Percentiles rank a stretch among this genome's conserved stretches.
phyloP scores from a whole-genome alignment of 2,329 filamentous ascomycete species.

The Nemania abortiva region DNA sequence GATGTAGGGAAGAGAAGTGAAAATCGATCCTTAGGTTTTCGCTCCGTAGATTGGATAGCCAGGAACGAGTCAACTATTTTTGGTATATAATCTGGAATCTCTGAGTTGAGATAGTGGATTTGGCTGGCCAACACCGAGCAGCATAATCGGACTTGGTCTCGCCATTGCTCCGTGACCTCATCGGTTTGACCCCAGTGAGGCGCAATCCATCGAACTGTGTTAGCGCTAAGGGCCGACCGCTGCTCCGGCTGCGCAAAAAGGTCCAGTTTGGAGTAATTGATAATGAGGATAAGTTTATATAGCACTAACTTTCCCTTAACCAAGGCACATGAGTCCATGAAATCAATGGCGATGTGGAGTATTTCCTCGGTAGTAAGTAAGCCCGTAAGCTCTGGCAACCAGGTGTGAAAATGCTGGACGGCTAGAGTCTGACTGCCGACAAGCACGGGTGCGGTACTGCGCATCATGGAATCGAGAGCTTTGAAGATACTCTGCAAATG shows the following conservation, averaged over 20 bases:
- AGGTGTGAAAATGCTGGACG: constrained; percentile 96
- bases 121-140: constrained; percentile 93
- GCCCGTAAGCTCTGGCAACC: constrained; percentile 89
- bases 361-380: constrained; percentile 86
- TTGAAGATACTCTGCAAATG: constrained; percentile 91
- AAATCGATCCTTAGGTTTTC: constrained; percentile 72
- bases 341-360: constrained; percentile 89
- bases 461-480: constrained; percentile 89
- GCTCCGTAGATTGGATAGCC: constrained; percentile 71
- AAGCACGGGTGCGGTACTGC: constrained; percentile 83
- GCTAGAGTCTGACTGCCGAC: constrained; percentile 95
- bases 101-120: constrained; percentile 79
- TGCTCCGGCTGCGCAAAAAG: constrained; percentile 86
- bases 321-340: constrained; percentile 88
- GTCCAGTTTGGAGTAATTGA: constrained; percentile 87
- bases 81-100: constrained; percentile 89
- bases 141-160: constrained; percentile 91
- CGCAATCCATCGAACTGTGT: constrained; percentile 89
- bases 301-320: constrained; percentile 92
- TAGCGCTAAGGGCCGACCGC: constrained; percentile 77
- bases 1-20: constrained; percentile 90
- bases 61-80: constrained; percentile 93
- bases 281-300: constrained; percentile 92
- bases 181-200: constrained; percentile 89
- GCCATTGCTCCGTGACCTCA: constrained; percentile 85